phyloP scores from a whole-genome alignment of 2,329 filamentous ascomycete species.

The Atkinsonella hypoxylon region DNA sequence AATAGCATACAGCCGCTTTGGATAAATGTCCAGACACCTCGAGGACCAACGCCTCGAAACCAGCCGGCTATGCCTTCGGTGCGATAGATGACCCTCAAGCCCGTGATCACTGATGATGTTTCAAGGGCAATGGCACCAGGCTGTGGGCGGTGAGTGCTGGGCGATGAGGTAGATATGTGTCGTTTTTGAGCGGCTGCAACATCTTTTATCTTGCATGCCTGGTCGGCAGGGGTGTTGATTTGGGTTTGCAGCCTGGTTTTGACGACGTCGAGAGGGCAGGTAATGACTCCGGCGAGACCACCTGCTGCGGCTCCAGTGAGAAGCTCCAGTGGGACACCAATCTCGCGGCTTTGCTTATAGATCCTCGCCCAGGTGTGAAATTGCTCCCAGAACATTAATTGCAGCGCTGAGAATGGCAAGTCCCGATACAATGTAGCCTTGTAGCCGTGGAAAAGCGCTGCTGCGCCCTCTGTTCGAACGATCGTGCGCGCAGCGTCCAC shows the following conservation, averaged over 20 bases:
- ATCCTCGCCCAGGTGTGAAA: slow-evolving; percentile 70
- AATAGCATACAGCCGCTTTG: slow-evolving; percentile 96
- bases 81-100: slow-evolving; percentile 76
- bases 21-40: slow-evolving; percentile 92
- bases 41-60: slow-evolving; percentile 89
- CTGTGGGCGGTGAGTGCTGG: slow-evolving; percentile 68
- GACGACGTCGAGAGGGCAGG: slow-evolving; percentile 91
- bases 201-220: slow-evolving; percentile 17
- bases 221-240: slow-evolving; percentile 35
- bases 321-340: slow-evolving; percentile 76
- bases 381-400: slow-evolving; percentile 98
- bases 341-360: slow-evolving; percentile 70
- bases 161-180: slow-evolving; percentile 79
- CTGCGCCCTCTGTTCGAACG: slow-evolving; percentile 65
- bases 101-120: slow-evolving; percentile 79
- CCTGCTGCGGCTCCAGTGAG: slow-evolving; percentile 82
- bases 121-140: slow-evolving; percentile 72
- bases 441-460: slow-evolving; percentile 91
- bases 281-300: slow-evolving; percentile 85
- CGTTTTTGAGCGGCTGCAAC: slow-evolving; percentile 45
- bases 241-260: slow-evolving; percentile 96
- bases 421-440: slow-evolving; percentile 92
- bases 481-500: slow-evolving; percentile 79
- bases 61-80: slow-evolving; percentile 81
- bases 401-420: slow-evolving; percentile 86